Conservation (phyloP, 257 asterid genomes). For the Petunia axillaris region DNA sequence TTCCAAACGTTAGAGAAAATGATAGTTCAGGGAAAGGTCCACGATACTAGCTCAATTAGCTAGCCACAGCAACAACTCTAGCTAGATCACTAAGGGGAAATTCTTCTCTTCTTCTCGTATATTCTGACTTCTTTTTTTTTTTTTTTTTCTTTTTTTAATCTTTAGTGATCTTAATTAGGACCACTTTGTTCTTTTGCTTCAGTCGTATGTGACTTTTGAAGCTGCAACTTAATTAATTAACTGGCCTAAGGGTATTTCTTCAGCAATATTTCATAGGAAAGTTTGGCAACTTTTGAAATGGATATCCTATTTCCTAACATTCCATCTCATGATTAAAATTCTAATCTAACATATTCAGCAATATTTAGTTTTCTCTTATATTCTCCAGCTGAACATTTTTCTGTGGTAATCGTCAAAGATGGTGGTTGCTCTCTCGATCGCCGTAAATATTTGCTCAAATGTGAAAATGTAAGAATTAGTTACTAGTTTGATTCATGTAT, state of each 20-base stretch:
- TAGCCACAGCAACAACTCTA: background rate
- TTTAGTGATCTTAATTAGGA: constrained; percentile 37
- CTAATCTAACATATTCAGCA: background rate
- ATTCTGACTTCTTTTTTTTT: background rate
- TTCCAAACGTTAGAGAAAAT: background rate
- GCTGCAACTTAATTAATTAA: constrained; percentile 30
- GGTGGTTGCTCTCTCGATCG: no score
- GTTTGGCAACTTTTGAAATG: constrained; percentile 40
- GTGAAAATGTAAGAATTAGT: no score
- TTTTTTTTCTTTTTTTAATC: background rate
- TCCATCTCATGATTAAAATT: background rate
- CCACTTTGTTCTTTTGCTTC: constrained; percentile 43
- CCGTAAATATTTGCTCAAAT: no score
- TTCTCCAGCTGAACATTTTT: no score
- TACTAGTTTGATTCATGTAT: no score
- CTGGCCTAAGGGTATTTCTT: constrained; percentile 30
- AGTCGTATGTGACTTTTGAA: constrained; percentile 54
- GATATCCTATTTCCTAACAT: constrained; percentile 44
- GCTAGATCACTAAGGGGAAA: constrained; percentile 12
- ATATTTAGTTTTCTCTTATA: no score
- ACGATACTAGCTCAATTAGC: background rate
- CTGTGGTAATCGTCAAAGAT: no score
- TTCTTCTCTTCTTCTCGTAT: constrained; percentile 23
- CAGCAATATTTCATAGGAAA: constrained; percentile 25
- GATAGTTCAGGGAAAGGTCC: constrained; percentile 18